Conservation (phyloP, 2,329 filamentous ascomycete species). For the Verticillium longisporum region DNA sequence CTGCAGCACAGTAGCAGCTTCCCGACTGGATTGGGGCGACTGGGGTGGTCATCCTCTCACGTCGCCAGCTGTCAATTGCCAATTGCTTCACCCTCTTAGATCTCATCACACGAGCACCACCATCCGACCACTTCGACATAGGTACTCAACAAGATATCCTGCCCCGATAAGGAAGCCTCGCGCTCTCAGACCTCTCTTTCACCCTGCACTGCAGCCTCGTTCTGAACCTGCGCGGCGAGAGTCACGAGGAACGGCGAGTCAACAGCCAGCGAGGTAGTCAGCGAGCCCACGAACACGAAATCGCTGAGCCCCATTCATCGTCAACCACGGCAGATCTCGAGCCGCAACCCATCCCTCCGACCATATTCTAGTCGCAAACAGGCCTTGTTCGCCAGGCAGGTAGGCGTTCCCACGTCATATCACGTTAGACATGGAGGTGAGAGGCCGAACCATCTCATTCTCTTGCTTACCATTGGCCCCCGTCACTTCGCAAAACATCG, state of each 20-base stretch:
- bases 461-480: background rate
- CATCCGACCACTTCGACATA: background rate
- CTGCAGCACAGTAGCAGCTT: background rate
- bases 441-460: background rate
- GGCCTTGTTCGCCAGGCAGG: background rate
- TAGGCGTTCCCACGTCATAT: background rate
- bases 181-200: background rate
- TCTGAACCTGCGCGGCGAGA: background rate
- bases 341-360: background rate
- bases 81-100: conserved; percentile 5
- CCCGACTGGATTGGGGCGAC: background rate
- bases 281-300: background rate
- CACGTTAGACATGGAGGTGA: background rate
- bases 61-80: conserved; percentile 6
- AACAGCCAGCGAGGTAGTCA: background rate
- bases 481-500: background rate
- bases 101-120: background rate
- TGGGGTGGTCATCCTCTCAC: conserved; percentile 3
- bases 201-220: background rate
- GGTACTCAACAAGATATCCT: background rate
- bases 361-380: background rate
- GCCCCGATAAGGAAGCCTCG: background rate
- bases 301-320: background rate
- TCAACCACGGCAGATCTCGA: background rate
- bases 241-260: background rate